phyloP scores from a whole-genome alignment of 805 yeast genomes.

The Saccharomycopsis sp. region DNA sequence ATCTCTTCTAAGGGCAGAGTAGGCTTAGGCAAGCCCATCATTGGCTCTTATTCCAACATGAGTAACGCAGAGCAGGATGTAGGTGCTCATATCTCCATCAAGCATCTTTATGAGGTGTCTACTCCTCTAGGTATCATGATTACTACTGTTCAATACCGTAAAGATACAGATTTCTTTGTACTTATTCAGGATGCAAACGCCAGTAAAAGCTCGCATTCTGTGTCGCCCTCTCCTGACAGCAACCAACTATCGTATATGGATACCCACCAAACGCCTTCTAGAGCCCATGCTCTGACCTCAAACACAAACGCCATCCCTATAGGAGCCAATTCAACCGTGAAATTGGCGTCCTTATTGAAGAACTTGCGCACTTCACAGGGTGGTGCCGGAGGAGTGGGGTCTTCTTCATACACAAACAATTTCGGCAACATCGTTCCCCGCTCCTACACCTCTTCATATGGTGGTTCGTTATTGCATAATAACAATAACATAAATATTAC shows the following conservation, averaged over 20 bases:
- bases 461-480: slow-evolving; percentile 15
- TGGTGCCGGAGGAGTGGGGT: not conserved
- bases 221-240: slow-evolving; percentile 8
- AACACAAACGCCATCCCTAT: slow-evolving; percentile 30
- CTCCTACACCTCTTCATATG: slow-evolving; percentile 37
- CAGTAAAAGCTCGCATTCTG: slow-evolving; percentile 49
- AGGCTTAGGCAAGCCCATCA: slow-evolving; percentile 68
- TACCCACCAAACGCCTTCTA: slow-evolving; percentile 17
- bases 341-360: slow-evolving; percentile 45
- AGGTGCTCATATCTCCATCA: slow-evolving; percentile 51
- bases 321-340: slow-evolving; percentile 45
- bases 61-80: slow-evolving; percentile 31
- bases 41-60: slow-evolving; percentile 31
- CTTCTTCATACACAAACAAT: not conserved
- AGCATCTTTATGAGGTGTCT: slow-evolving; percentile 59
- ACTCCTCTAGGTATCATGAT: slow-evolving; percentile 71
- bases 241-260: slow-evolving; percentile 5
- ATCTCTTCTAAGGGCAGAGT: slow-evolving; percentile 77
- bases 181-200: slow-evolving; percentile 53
- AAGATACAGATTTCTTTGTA: slow-evolving; percentile 59
- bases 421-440: slow-evolving; percentile 28
- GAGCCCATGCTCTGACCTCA: slow-evolving; percentile 22
- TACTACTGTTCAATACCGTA: slow-evolving; percentile 74
- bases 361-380: slow-evolving; percentile 23
- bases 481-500: not conserved